phyloP scores from a whole-genome alignment of 148 eudicot genomes.

The Cornus suecica region DNA sequence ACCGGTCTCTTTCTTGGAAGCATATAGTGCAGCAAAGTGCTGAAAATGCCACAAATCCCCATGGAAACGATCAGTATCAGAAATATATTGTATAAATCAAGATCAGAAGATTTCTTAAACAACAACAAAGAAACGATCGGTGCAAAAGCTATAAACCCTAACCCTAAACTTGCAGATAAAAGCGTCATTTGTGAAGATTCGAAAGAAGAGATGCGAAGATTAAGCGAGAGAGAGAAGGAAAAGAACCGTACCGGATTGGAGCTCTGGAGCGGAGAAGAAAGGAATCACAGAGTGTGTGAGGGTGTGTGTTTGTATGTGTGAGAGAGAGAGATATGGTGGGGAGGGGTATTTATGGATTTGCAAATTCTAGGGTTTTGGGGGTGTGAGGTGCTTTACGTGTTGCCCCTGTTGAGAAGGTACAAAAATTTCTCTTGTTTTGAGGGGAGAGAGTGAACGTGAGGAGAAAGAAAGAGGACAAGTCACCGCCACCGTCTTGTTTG shows the following conservation, averaged over 20 bases:
- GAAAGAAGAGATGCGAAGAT: constrained; percentile 14
- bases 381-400: not conserved
- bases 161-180: constrained; percentile 16
- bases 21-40: constrained; percentile 75
- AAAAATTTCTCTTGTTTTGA: not conserved
- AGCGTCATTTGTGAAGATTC: constrained; percentile 22
- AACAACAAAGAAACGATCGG: constrained; percentile 27
- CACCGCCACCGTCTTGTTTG: not conserved
- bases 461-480: not conserved
- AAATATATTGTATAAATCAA: constrained; percentile 20
- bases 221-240: constrained; percentile 8
- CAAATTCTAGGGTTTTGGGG: constrained; percentile 16
- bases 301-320: not conserved
- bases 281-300: constrained; percentile 14
- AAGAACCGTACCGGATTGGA: constrained; percentile 38
- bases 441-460: not conserved
- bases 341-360: constrained; percentile 16
- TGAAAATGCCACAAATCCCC: constrained; percentile 38
- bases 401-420: not conserved
- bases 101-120: constrained; percentile 11
- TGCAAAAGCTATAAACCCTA: constrained; percentile 26
- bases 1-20: constrained; percentile 78
- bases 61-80: constrained; percentile 25
- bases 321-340: not conserved
- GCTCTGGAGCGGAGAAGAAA: constrained; percentile 37